A percentile compares a stretch with the other conserved stretches of the same genome.
Conservation (phyloP, 108 stramenopile genomes). For the Hondaea fermentalgiana region DNA sequence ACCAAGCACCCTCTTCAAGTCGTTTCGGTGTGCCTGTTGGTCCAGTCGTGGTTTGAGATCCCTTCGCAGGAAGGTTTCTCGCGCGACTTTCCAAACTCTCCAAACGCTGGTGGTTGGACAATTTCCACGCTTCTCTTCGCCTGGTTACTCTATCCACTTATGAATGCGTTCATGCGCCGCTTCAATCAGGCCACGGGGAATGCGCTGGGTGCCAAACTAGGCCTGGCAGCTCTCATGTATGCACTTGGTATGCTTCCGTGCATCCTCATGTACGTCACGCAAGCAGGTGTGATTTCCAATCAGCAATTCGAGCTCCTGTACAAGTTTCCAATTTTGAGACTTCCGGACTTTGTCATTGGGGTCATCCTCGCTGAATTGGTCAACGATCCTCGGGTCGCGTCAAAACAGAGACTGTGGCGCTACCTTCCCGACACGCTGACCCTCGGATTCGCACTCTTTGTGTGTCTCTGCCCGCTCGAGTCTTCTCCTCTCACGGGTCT, state of each 20-base stretch:
- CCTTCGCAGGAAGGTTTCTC: neutral
- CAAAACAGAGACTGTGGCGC: neutral
- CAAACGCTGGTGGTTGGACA: neutral
- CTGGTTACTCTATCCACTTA: neutral
- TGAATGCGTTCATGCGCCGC: neutral
- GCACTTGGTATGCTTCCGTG: neutral
- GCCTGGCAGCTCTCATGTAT: neutral
- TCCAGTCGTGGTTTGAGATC: neutral
- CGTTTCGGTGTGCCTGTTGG: neutral
- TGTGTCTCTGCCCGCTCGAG: neutral
- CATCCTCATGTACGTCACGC: neutral
- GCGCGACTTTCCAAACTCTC: neutral
- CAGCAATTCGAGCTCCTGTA: slow-evolving; percentile 1
- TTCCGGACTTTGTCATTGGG: neutral
- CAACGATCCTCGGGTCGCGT: neutral
- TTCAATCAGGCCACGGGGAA: neutral
- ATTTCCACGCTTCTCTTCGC: slow-evolving; percentile 4
- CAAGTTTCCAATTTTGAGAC: neutral
- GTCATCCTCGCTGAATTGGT: neutral
- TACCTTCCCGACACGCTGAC: neutral
- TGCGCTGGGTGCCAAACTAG: neutral
- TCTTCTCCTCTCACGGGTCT: neutral
- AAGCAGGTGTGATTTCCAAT: neutral
- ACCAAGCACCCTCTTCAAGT: neutral
- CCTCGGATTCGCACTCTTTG: neutral